Conservation (phyloP, 352 stramenopile genomes). For the Pythium periplocum region DNA sequence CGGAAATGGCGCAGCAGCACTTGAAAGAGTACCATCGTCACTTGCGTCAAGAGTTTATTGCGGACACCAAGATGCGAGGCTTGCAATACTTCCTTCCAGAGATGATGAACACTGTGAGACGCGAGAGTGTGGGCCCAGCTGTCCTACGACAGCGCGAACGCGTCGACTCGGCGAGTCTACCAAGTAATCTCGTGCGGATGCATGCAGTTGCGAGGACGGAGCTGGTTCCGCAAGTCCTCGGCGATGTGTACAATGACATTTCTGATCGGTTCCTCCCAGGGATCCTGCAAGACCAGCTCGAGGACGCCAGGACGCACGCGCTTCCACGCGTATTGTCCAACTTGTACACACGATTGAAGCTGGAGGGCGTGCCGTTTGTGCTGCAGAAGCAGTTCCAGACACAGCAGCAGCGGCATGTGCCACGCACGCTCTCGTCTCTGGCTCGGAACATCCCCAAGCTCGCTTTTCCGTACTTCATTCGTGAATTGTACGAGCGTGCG, state of each 20-base stretch:
- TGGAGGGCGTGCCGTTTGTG: conserved; percentile 46
- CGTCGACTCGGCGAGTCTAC: conserved; percentile 39
- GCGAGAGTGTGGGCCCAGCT: conserved; percentile 32
- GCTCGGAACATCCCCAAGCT: conserved; percentile 34
- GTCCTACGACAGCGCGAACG: conserved; percentile 36
- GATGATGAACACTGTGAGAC: conserved; percentile 23
- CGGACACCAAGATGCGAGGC: conserved; percentile 47
- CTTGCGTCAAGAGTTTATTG: conserved; percentile 44
- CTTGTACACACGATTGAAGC: conserved; percentile 31
- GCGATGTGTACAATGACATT: conserved; percentile 57
- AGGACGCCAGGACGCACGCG: conserved; percentile 19
- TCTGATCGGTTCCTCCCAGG: conserved; percentile 43
- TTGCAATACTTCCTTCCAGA: conserved; percentile 38
- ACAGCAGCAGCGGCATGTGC: conserved; percentile 41
- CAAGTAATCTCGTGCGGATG: conserved; percentile 40
- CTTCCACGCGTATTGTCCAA: conserved; percentile 60
- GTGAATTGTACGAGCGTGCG: conserved; percentile 49
- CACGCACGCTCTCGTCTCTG: conserved; percentile 39
- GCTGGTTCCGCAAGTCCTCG: conserved; percentile 53
- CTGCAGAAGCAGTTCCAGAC: conserved; percentile 31
- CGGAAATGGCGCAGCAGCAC: conserved; percentile 53
- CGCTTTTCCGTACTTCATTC: conserved; percentile 56
- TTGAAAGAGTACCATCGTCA: conserved; percentile 34
- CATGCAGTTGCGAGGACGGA: conserved; percentile 43
- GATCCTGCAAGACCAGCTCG: conserved; percentile 27